Percentiles rank a stretch among this genome's conserved stretches.
These are phyloP conservation scores for Rhizopus sp. DNA, from an alignment of 371 early-diverging fungal genomes.

Conservation along the genomic window DNA sequence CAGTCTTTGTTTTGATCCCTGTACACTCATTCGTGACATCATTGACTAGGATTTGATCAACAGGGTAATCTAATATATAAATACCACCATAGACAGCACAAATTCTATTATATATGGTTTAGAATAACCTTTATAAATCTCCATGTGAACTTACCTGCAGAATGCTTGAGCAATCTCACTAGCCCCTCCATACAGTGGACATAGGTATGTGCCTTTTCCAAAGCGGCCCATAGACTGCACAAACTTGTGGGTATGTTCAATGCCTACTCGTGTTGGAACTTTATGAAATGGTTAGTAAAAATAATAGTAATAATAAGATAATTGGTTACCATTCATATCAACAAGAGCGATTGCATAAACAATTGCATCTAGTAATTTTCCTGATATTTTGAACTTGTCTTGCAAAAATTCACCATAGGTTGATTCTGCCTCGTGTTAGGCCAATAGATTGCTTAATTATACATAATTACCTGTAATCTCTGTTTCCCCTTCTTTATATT, in stretches of 20 bases:
- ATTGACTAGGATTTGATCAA: constrained; percentile 42
- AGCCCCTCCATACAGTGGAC: constrained; percentile 87
- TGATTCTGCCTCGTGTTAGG: constrained; percentile 4
- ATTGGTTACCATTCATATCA: constrained; percentile 37
- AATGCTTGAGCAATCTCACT: constrained; percentile 93
- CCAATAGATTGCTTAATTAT: neutral
- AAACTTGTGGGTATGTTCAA: constrained; percentile 67
- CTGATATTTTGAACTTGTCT: constrained; percentile 67
- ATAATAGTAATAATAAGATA: neutral
- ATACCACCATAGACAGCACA: constrained; percentile 91
- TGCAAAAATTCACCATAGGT: constrained; percentile 55
- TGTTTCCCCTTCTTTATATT: constrained; percentile 41
- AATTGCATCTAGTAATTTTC: constrained; percentile 66
- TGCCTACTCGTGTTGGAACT: constrained; percentile 64
- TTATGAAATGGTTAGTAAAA: constrained; percentile 1
- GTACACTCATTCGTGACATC: constrained; percentile 38
- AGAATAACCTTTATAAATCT: neutral
- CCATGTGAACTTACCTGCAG: constrained; percentile 63
- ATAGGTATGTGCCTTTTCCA: constrained; percentile 82
- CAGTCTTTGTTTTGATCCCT: constrained; percentile 49
- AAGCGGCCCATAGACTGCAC: constrained; percentile 87
- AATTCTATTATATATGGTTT: constrained; percentile 40
- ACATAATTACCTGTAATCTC: constrained; percentile 30
- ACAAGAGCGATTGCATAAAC: constrained; percentile 74
- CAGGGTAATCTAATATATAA: constrained; percentile 71